phyloP scores from a whole-genome alignment of 768 basidiomycete genomes.

The Podaxis sp. region DNA sequence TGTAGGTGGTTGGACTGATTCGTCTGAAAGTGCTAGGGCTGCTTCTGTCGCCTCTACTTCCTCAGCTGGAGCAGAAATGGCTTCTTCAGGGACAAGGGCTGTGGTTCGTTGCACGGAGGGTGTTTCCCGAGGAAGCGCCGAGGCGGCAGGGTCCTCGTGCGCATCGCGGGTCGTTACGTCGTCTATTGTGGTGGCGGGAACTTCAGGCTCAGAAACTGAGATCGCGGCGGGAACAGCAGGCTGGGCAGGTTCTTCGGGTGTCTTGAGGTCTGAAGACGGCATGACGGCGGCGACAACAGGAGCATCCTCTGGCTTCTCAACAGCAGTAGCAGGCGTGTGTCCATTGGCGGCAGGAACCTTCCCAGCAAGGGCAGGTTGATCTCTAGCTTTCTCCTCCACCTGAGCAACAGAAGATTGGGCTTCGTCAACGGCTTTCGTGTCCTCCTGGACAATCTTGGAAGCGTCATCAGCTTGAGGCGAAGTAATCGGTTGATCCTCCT shows the following conservation, averaged over 20 bases:
- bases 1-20: neutral
- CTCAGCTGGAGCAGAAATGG: neutral
- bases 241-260: neutral
- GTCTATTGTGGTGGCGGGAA: neutral
- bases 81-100: neutral
- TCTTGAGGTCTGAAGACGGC: too few species aligned
- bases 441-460: constrained; percentile 5
- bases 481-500: constrained; percentile 11
- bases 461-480: neutral
- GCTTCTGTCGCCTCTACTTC: neutral
- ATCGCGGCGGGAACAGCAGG: neutral
- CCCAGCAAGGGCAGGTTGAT: neutral
- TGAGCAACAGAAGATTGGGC: constrained; percentile 1
- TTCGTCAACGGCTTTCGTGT: constrained; percentile 11
- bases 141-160: neutral
- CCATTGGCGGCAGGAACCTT: constrained; percentile 14
- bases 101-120: neutral
- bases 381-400: neutral
- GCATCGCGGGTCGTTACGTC: neutral
- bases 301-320: neutral
- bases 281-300: neutral
- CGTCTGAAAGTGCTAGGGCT: neutral
- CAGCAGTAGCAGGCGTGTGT: constrained; percentile 3
- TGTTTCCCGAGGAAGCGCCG: neutral
- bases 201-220: neutral